Evolutionary conservation across 495 filamentous ascomycete species (phyloP).

Genomic region (Cenococcum geophilum): DNA sequence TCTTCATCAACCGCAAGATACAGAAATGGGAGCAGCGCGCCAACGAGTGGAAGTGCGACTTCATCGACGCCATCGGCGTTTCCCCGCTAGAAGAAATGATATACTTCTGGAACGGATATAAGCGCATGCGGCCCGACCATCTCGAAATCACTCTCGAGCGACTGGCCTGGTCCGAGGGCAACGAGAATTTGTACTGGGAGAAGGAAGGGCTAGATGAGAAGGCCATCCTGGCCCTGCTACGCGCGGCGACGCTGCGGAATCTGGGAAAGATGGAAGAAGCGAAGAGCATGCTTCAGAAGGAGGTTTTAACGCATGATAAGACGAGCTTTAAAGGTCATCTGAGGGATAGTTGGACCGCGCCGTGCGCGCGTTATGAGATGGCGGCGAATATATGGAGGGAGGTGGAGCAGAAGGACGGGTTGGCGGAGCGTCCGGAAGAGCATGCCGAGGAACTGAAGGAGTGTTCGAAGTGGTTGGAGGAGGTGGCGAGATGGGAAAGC

Average conservation of each 20-base stretch:
- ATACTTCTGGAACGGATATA: constrained; percentile 85
- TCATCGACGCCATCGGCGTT: constrained; percentile 78
- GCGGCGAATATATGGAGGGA: constrained; percentile 76
- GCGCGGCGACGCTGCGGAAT: constrained; percentile 61
- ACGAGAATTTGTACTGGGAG: constrained; percentile 47
- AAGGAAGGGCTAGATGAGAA: constrained; percentile 67
- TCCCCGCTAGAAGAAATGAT: constrained; percentile 88
- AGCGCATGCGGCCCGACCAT: constrained; percentile 63
- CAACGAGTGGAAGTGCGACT: constrained; percentile 56
- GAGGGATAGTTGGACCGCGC: constrained; percentile 75
- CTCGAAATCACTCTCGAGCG: constrained; percentile 57
- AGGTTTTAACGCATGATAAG: constrained; percentile 61
- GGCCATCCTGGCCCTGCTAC: constrained; percentile 59
- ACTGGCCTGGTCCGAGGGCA: constrained; percentile 60
- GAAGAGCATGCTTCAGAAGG: constrained; percentile 52
- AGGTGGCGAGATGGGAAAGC: constrained; percentile 74
- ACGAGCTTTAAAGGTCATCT: constrained; percentile 62
- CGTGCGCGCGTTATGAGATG: constrained; percentile 84
- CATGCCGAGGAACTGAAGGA: constrained; percentile 53
- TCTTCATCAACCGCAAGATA: constrained; percentile 78
- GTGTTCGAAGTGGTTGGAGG: constrained; percentile 67
- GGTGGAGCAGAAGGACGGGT: constrained; percentile 31
- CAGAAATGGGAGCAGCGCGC: constrained; percentile 84
- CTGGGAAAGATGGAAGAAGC: constrained; percentile 57
- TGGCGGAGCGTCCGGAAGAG: constrained; percentile 39